These are phyloP conservation scores for Acrodontium crateriforme DNA, from an alignment of 2,329 filamentous ascomycete species.

Conservation along the genomic window DNA sequence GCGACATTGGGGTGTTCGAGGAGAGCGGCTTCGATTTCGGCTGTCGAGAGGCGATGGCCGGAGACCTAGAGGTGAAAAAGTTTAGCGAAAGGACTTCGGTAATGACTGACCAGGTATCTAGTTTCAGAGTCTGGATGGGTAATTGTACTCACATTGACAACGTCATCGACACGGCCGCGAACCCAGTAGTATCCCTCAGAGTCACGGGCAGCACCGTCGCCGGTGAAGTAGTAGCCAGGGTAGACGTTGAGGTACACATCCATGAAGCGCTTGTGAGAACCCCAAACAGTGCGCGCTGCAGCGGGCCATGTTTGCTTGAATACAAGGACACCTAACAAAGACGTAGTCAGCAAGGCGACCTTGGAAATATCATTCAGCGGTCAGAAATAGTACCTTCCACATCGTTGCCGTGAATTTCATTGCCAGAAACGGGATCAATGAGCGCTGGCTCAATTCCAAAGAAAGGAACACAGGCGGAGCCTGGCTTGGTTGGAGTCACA, in stretches of 20 bases:
- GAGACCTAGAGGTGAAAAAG: too few species aligned
- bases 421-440: slow-evolving; percentile 87
- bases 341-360: too few species aligned
- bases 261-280: slow-evolving; percentile 96
- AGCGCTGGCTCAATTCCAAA: slow-evolving; percentile 97
- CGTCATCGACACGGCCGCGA: slow-evolving; percentile 91
- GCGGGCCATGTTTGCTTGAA: slow-evolving; percentile 98
- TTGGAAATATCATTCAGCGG: too few species aligned
- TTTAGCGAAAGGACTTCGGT: too few species aligned
- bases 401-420: slow-evolving; percentile 88
- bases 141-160: slow-evolving; percentile 98
- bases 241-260: slow-evolving; percentile 97
- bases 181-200: slow-evolving; percentile 99
- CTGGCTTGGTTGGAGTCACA: slow-evolving; percentile 90
- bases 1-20: slow-evolving; percentile 82
- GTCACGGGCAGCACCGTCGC: slow-evolving; percentile 88
- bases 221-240: slow-evolving; percentile 93
- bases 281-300: slow-evolving; percentile 96
- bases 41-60: slow-evolving; percentile 88
- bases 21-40: slow-evolving; percentile 93
- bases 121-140: too few species aligned
- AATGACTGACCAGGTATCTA: too few species aligned
- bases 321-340: slow-evolving; percentile 80
- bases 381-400: too few species aligned
- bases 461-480: slow-evolving; percentile 89